Evolutionary conservation across 2,329 filamentous ascomycete genomes (phyloP).

Genomic region (Aspergillus eucalypticola): DNA sequence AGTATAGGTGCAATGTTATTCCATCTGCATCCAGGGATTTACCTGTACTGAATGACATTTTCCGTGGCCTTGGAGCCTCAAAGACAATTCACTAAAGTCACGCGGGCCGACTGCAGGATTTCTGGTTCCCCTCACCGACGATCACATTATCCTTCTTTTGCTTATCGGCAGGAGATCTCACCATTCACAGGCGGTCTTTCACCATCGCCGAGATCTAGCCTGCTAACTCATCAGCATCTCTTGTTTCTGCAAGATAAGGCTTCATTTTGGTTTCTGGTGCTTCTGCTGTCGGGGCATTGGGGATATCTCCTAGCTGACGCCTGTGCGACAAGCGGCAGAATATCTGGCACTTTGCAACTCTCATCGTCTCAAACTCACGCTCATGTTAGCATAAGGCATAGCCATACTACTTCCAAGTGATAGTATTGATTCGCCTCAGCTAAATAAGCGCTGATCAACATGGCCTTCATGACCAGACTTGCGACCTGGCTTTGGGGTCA

Average conservation of each 20-base stretch:
- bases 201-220: neutral
- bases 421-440: too few species aligned
- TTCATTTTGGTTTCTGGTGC: neutral
- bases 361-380: too few species aligned
- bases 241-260: neutral
- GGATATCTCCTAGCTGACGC: too few species aligned
- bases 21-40: too few species aligned
- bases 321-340: too few species aligned
- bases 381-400: too few species aligned
- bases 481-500: conserved; percentile 9
- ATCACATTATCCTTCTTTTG: neutral
- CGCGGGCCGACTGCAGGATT: neutral
- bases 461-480: neutral
- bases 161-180: neutral
- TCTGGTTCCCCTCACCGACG: neutral
- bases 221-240: neutral
- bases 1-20: too few species aligned
- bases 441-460: neutral
- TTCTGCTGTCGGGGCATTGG: too few species aligned
- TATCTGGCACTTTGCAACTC: too few species aligned
- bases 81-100: neutral
- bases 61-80: too few species aligned
- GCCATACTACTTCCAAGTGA: too few species aligned
- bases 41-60: too few species aligned
- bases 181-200: neutral